Evolutionary conservation across 371 early-diverging fungal species (phyloP).

Genomic region (Mucor lusitanicus): DNA sequence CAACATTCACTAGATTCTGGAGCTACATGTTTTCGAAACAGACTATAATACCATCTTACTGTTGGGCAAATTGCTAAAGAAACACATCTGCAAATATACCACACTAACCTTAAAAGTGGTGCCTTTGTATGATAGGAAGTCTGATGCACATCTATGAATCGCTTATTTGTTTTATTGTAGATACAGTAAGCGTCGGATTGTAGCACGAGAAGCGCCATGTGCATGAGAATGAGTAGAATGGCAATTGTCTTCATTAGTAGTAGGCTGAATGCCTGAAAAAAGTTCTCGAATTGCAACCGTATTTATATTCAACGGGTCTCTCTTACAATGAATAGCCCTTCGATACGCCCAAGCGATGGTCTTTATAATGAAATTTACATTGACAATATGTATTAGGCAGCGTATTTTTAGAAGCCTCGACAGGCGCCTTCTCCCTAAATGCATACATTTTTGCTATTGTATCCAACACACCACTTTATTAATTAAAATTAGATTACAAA

Average conservation of each 20-base stretch:
- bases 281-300: not conserved
- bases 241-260: not conserved
- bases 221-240: not conserved
- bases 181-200: not conserved
- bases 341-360: not conserved
- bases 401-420: not conserved
- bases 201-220: not conserved
- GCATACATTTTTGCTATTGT: not conserved
- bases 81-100: not conserved
- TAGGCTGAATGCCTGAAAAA: not conserved
- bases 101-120: not conserved
- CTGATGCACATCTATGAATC: not conserved
- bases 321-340: not conserved
- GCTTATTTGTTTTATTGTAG: not conserved
- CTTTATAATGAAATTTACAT: not conserved
- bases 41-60: not conserved
- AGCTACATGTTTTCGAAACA: not conserved
- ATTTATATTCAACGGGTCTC: not conserved
- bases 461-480: not conserved
- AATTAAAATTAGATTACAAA: slow-evolving; percentile 22
- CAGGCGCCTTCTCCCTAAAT: not conserved
- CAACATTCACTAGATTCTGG: not conserved
- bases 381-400: not conserved
- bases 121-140: not conserved
- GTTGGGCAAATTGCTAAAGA: too few relatives aligned